Evolutionary conservation across 1,284 basidiomycete species (phyloP).

Genomic region (Fomes fomentarius): DNA sequence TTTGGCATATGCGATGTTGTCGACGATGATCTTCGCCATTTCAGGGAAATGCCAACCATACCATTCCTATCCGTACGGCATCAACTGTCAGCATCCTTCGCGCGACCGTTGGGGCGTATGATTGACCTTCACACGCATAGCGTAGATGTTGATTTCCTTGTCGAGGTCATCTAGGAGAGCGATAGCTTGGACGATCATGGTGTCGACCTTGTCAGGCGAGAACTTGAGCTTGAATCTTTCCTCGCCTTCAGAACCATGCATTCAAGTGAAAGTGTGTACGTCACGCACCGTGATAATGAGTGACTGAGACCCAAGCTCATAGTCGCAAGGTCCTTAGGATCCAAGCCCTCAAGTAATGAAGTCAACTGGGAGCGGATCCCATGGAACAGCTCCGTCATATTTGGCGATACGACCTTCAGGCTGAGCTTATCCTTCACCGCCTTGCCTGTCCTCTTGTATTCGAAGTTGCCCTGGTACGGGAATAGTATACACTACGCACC

Average conservation of each 20-base stretch:
- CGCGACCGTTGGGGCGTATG: background rate
- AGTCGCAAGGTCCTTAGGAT: slow-evolving; percentile 95
- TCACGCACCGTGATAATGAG: slow-evolving; percentile 82
- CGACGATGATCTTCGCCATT: slow-evolving; percentile 97
- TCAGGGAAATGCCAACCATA: slow-evolving; percentile 99
- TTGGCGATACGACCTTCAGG: slow-evolving; percentile 77
- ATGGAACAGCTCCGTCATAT: slow-evolving; percentile 87
- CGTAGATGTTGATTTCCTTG: slow-evolving; percentile 99
- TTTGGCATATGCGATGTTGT: slow-evolving; percentile 97
- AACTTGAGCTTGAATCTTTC: slow-evolving; percentile 97
- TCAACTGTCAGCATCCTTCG: slow-evolving; percentile 4
- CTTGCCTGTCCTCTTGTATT: slow-evolving; percentile 10
- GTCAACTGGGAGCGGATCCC: slow-evolving; percentile 93
- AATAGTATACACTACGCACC: slow-evolving; percentile 53
- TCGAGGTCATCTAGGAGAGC: slow-evolving; percentile 98
- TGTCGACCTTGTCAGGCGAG: slow-evolving; percentile 99
- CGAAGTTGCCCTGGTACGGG: background rate
- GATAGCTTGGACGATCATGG: slow-evolving; percentile 99
- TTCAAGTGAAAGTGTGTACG: background rate
- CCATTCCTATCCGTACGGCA: slow-evolving; percentile 77
- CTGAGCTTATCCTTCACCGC: slow-evolving; percentile 92
- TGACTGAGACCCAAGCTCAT: slow-evolving; percentile 98
- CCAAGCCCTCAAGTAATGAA: slow-evolving; percentile 85
- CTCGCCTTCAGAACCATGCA: background rate
- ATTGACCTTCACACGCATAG: slow-evolving; percentile 95